Conservation (phyloP, 331 rosid genomes). For the Quercus tomentella region DNA sequence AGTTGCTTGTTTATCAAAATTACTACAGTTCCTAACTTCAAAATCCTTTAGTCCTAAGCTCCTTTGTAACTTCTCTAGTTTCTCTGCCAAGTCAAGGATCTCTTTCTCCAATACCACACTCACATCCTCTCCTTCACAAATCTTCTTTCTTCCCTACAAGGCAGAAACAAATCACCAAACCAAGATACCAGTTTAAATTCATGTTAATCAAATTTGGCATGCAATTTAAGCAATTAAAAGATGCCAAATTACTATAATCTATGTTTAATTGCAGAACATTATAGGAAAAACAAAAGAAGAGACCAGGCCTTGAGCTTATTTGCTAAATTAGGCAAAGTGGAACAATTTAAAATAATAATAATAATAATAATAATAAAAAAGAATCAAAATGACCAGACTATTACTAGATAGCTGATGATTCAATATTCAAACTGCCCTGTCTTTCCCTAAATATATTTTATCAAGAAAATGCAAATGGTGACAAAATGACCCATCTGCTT, state of each 20-base stretch:
- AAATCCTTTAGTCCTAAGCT: constrained; percentile 38
- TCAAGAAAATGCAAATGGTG: not conserved
- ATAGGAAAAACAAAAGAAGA: not conserved
- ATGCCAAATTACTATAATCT: not conserved
- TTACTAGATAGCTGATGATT: no score
- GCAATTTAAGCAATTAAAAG: not conserved
- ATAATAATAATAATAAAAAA: no score
- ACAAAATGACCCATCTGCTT: not conserved
- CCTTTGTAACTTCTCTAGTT: constrained; percentile 61
- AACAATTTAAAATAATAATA: not conserved
- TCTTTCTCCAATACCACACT: constrained; percentile 54
- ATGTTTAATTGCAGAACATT: not conserved
- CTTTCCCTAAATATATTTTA: not conserved
- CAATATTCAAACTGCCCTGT: not conserved
- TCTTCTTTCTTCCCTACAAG: constrained; percentile 63
- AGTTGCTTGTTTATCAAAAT: constrained; percentile 62
- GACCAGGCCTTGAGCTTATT: no score
- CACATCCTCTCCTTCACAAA: constrained; percentile 48
- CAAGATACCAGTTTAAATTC: constrained; percentile 1
- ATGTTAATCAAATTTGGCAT: not conserved
- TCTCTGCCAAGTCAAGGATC: constrained; percentile 55
- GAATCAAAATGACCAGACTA: no score
- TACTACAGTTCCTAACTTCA: constrained; percentile 27
- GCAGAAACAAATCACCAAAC: constrained; percentile 18
- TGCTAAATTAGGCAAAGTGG: not conserved